Base-by-base conservation (phyloP, 148 eudicot species). In the Rhododendron kiyosumense region DNA sequence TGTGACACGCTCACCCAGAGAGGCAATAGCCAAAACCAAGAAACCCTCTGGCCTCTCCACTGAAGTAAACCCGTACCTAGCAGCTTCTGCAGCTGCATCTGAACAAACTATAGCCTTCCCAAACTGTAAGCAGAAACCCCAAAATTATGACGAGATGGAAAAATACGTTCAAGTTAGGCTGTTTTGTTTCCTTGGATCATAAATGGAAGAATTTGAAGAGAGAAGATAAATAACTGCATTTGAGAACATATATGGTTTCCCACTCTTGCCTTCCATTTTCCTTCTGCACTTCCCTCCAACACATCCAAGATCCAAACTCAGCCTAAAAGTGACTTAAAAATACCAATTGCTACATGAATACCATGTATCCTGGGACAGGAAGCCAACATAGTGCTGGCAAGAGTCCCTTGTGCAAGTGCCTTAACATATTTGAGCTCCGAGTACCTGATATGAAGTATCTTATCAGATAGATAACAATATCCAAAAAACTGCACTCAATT, bases 341-440 rank as follows among this genome's bases (percentile, higher is more conserved):
- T 46, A 4, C 36, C 43, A 20, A 30, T 49, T 28, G 34, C 20
- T 30, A 11, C 3, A 26, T 57, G n/a, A 45, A 61, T 87, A 96
- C 97, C 99, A 96, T 94, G 81, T 94, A 96, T 78, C 98, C 98
- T 3, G 95, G 93, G 15, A 91, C 94, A 5, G 98, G 98, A 36
- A 95, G 90, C 32, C 90, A 89, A 48, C 98, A 95, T 41, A 86
- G 52, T 3, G 99, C 88, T 2, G 98, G 99, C 46, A 94, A 87
- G 79, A 96, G 93, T 5, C 99, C 97, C 61, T 94, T 95, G 46
- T 96, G 94, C 89, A 96, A 86, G 75, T 96, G 98, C 89, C 98
- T 85, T 78, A 95, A 17, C 0, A 95, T 91, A 82, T 96, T 96
- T 0, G 98, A 95, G 77, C 93, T 95, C 43, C 93, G 91, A 18